Percentiles rank a stretch among this genome's conserved stretches.
These are phyloP conservation scores for Cyberlindnera euphorbiiphila DNA, from an alignment of 805 yeast species.

Conservation along the genomic window DNA sequence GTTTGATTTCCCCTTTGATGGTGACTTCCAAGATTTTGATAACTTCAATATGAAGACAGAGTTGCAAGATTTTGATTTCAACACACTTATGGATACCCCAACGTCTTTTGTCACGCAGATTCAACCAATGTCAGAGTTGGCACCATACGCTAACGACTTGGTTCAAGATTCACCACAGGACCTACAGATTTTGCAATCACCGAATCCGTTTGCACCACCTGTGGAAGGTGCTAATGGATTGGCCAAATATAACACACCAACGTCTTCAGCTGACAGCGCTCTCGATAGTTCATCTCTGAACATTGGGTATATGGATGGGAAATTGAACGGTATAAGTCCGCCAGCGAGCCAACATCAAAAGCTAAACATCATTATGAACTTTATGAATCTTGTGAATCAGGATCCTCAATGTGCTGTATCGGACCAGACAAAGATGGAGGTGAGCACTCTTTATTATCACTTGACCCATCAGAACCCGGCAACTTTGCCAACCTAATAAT, in stretches of 20 bases:
- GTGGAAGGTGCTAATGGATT: background rate
- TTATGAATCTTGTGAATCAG: conserved; percentile 11
- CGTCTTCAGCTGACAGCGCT: background rate
- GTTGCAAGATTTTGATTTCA: conserved; percentile 8
- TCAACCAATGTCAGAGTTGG: conserved; percentile 26
- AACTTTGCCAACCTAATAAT: background rate
- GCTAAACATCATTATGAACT: conserved; percentile 7
- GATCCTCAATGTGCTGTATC: conserved; percentile 12
- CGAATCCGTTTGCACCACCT: background rate
- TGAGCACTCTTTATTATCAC: conserved; percentile 3
- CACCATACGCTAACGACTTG: background rate
- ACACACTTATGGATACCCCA: background rate
- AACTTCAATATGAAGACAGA: conserved; percentile 1
- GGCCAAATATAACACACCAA: conserved; percentile 2
- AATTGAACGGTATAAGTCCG: too few relatives aligned
- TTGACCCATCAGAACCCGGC: conserved; percentile 1
- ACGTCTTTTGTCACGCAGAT: conserved; percentile 10
- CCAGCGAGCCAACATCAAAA: conserved; percentile 2
- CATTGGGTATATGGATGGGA: too few relatives aligned
- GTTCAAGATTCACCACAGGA: background rate
- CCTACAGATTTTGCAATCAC: background rate
- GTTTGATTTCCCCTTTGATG: conserved; percentile 12
- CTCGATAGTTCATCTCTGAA: too few relatives aligned
- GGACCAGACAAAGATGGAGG: conserved; percentile 12
- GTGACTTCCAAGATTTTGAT: conserved; percentile 9